Conservation (phyloP, 768 basidiomycete species). For the Suillus plorans region DNA sequence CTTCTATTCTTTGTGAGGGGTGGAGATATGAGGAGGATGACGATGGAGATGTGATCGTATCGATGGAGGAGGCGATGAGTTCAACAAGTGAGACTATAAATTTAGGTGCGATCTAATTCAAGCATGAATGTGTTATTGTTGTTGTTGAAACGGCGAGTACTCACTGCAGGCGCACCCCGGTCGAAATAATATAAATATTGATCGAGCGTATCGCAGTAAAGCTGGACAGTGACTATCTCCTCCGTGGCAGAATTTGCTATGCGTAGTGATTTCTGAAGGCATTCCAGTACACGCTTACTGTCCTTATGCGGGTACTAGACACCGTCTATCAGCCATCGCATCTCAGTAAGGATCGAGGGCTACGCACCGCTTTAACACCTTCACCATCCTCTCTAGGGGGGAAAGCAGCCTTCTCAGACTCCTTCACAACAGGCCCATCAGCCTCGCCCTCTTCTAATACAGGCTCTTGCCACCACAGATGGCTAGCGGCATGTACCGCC, state of each 20-base stretch:
- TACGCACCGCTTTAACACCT: slow-evolving; percentile 55
- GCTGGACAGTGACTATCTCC: slow-evolving; percentile 93
- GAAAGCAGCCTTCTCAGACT: slow-evolving; percentile 14
- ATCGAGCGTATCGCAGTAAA: slow-evolving; percentile 95
- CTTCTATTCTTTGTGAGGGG: slow-evolving; percentile 87
- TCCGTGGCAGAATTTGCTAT: slow-evolving; percentile 97
- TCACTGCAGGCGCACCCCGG: slow-evolving; percentile 85
- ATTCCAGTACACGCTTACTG: slow-evolving; percentile 96
- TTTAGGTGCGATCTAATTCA: slow-evolving; percentile 80
- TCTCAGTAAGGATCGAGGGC: slow-evolving; percentile 4
- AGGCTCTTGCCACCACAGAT: slow-evolving; percentile 95
- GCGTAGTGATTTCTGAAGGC: slow-evolving; percentile 92
- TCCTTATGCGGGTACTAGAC: slow-evolving; percentile 82
- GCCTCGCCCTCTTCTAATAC: slow-evolving; percentile 43
- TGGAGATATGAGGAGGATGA: slow-evolving; percentile 60
- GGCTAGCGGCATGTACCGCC: slow-evolving; percentile 92
- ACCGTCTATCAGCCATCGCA: background rate
- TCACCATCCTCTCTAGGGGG: slow-evolving; percentile 41
- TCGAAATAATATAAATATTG: slow-evolving; percentile 97
- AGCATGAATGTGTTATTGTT: background rate
- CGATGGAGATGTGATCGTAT: slow-evolving; percentile 75
- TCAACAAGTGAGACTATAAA: slow-evolving; percentile 97
- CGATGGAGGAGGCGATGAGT: slow-evolving; percentile 91
- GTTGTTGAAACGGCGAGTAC: slow-evolving; percentile 27
- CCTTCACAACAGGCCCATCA: slow-evolving; percentile 32